phyloP scores from a whole-genome alignment of 768 basidiomycete species.

The Trametes sanguinea region DNA sequence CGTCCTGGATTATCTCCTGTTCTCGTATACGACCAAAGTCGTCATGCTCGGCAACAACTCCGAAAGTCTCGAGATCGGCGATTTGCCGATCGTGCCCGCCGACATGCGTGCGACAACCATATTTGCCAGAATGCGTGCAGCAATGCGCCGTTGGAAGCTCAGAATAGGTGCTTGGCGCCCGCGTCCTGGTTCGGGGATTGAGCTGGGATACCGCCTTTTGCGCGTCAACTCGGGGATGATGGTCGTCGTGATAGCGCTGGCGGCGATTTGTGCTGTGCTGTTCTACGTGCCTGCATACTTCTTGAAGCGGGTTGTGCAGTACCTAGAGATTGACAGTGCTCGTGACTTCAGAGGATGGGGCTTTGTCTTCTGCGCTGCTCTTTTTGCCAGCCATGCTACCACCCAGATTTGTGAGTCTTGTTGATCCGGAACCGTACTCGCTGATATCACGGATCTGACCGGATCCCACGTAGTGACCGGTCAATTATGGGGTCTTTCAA shows the following conservation, averaged over 20 bases:
- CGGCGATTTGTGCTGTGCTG: constrained; percentile 56
- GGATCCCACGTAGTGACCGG: constrained; percentile 49
- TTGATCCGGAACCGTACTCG: background rate
- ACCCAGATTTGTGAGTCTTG: constrained; percentile 44
- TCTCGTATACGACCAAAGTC: constrained; percentile 86
- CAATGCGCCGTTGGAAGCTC: constrained; percentile 52
- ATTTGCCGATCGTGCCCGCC: constrained; percentile 79
- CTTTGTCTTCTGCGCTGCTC: constrained; percentile 62
- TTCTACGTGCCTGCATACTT: constrained; percentile 69
- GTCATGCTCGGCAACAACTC: constrained; percentile 79
- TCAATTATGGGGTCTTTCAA: constrained; percentile 72
- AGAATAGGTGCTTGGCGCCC: constrained; percentile 60
- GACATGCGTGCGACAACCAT: constrained; percentile 67
- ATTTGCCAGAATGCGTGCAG: constrained; percentile 64
- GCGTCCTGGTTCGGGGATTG: constrained; percentile 62
- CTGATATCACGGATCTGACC: background rate
- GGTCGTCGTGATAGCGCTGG: constrained; percentile 47
- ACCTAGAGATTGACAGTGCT: constrained; percentile 63
- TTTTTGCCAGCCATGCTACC: constrained; percentile 48
- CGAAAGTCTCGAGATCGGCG: constrained; percentile 79
- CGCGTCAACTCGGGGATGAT: constrained; percentile 54
- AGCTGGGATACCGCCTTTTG: constrained; percentile 60
- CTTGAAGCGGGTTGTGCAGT: constrained; percentile 57
- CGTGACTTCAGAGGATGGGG: constrained; percentile 67
- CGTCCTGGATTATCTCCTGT: constrained; percentile 66